Conservation (phyloP, 1,139 yeast species). For the Hemisphaericaspora subhashii region DNA sequence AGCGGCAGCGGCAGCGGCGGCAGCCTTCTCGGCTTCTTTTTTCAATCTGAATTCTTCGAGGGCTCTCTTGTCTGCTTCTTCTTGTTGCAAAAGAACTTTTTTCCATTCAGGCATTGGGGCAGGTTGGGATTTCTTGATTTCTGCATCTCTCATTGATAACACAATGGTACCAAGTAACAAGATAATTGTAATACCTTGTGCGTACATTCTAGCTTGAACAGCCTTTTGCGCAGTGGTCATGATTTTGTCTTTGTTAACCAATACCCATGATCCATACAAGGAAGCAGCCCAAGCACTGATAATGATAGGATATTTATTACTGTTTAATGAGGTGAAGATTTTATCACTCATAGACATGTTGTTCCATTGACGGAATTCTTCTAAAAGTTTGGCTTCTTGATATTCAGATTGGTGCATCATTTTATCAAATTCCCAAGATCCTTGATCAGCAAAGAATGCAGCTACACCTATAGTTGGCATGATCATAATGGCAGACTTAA, state of each 20-base stretch:
- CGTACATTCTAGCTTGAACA: slow-evolving; percentile 93
- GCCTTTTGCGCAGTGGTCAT: slow-evolving; percentile 82
- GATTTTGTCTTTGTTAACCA: slow-evolving; percentile 72
- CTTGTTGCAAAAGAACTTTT: slow-evolving; percentile 25
- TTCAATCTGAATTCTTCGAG: slow-evolving; percentile 7
- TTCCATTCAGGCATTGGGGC: slow-evolving; percentile 45
- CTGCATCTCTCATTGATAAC: slow-evolving; percentile 62
- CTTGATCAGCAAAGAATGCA: slow-evolving; percentile 50
- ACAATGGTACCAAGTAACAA: slow-evolving; percentile 65
- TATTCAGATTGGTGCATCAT: slow-evolving; percentile 32
- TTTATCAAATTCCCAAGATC: slow-evolving; percentile 49
- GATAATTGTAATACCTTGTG: slow-evolving; percentile 75
- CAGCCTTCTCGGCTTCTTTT: slow-evolving; percentile 4
- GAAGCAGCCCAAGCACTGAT: slow-evolving; percentile 86
- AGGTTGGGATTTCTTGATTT: slow-evolving; percentile 37
- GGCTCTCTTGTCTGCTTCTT: slow-evolving; percentile 21
- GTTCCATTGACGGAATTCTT: slow-evolving; percentile 54
- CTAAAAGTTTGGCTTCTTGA: slow-evolving; percentile 34
- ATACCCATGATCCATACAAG: slow-evolving; percentile 78
- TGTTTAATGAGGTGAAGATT: slow-evolving; percentile 44
- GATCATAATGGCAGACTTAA: slow-evolving; percentile 39
- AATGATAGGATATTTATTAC: slow-evolving; percentile 73
- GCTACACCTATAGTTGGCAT: slow-evolving; percentile 43
- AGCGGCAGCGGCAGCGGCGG: slow-evolving; percentile 2
- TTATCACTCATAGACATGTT: slow-evolving; percentile 45